Percentiles rank a stretch among this genome's conserved stretches.
These are phyloP conservation scores for Akanthomyces uredinophilus DNA, from an alignment of 2,329 filamentous ascomycete species.

Conservation along the genomic window DNA sequence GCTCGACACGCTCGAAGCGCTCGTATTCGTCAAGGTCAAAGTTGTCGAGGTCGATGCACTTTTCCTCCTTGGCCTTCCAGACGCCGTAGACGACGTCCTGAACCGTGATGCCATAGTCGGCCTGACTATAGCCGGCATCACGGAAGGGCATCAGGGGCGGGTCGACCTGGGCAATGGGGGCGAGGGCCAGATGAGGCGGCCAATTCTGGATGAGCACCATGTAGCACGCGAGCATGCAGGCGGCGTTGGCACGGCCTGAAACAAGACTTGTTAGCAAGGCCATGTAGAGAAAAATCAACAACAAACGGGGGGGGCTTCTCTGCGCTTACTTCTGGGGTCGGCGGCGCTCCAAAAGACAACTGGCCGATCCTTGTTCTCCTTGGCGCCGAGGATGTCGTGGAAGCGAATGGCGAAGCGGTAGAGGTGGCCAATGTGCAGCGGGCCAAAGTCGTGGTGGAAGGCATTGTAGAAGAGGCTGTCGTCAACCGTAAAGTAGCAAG, in stretches of 20 bases:
- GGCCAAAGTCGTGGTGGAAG: conserved; percentile 97
- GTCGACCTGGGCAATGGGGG: conserved; percentile 93
- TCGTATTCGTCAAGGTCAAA: conserved; percentile 98
- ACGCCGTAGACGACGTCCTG: conserved; percentile 98
- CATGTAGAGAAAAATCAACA: conserved; percentile 4
- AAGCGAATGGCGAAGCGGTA: conserved; percentile 95
- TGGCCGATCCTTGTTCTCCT: conserved; percentile 80
- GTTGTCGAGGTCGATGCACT: conserved; percentile 82
- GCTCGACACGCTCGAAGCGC: conserved; percentile 88
- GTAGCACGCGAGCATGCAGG: conserved; percentile 92
- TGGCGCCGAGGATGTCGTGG: conserved; percentile 88
- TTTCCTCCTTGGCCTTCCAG: conserved; percentile 97
- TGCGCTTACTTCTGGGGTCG: conserved; percentile 73
- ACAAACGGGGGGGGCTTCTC: not conserved
- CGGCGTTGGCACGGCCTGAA: conserved; percentile 87
- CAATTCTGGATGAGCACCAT: conserved; percentile 98
- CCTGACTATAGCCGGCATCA: conserved; percentile 96
- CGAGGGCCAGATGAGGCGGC: conserved; percentile 91
- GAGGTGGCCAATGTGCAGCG: conserved; percentile 92
- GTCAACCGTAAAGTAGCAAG: conserved; percentile 94
- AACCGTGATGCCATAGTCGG: conserved; percentile 90
- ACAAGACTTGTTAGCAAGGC: not conserved
- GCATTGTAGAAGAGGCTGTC: conserved; percentile 92
- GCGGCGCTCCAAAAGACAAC: conserved; percentile 96
- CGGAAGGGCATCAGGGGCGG: conserved; percentile 98